These are phyloP conservation scores for Fraxinus platypoda DNA, from an alignment of 305 asterid species.

Conservation along the genomic window DNA sequence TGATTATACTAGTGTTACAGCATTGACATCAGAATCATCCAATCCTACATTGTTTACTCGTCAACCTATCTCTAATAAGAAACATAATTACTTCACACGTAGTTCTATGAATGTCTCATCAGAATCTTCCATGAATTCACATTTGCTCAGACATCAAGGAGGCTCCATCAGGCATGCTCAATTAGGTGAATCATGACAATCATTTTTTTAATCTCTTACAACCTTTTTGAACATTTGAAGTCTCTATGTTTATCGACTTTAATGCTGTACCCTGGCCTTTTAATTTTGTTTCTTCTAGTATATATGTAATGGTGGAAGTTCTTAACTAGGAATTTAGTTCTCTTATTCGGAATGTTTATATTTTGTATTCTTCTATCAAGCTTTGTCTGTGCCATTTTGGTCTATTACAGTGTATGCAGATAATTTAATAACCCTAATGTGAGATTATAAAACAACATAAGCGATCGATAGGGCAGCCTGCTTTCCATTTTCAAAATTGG, in stretches of 20 bases:
- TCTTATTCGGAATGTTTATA: neutral
- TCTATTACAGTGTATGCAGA: neutral
- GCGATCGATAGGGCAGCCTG: neutral
- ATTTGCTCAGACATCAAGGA: slow-evolving; percentile 28
- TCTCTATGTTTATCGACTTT: neutral
- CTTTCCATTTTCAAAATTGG: neutral
- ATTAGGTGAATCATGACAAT: slow-evolving; percentile 45
- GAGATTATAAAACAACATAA: neutral
- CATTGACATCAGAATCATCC: slow-evolving; percentile 24
- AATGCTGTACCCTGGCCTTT: slow-evolving; percentile 5
- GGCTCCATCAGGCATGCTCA: slow-evolving; percentile 34
- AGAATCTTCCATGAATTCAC: slow-evolving; percentile 32
- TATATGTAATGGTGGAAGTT: neutral
- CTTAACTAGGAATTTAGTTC: neutral
- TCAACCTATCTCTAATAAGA: slow-evolving; percentile 38
- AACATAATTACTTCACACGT: slow-evolving; percentile 26
- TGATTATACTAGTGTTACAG: slow-evolving; percentile 28
- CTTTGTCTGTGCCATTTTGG: neutral
- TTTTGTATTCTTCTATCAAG: neutral
- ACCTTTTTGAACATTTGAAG: neutral
- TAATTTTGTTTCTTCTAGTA: neutral
- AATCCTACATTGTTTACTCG: slow-evolving; percentile 28
- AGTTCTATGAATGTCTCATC: slow-evolving; percentile 28
- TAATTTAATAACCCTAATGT: neutral
- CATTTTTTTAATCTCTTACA: slow-evolving; percentile 2